Evolutionary conservation across 169 alveolate genomes (phyloP).

Genomic region (Plasmodium ovale): DNA sequence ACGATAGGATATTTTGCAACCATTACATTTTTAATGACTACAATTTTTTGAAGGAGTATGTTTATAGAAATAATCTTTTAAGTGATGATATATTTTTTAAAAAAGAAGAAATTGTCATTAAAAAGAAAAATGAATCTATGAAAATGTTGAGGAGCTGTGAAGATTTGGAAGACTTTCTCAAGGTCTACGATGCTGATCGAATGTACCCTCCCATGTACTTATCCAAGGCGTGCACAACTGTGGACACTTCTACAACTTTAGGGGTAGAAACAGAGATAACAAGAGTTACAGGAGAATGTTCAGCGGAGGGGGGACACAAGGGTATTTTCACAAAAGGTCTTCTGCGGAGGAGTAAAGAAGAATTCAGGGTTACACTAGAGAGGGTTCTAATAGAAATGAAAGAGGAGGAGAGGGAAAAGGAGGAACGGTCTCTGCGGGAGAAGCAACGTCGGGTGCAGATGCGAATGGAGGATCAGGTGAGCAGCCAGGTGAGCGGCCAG

Average conservation of each 20-base stretch:
- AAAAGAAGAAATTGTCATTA: slow-evolving; percentile 3
- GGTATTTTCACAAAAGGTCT: neutral
- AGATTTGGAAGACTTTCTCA: slow-evolving; percentile 36
- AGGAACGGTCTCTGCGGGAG: neutral
- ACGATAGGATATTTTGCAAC: slow-evolving; percentile 23
- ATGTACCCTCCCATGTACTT: slow-evolving; percentile 45
- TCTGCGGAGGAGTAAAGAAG: slow-evolving; percentile 1
- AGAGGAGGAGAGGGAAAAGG: slow-evolving; percentile 14
- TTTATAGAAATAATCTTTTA: slow-evolving; percentile 25
- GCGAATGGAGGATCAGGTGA: neutral
- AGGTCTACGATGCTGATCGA: slow-evolving; percentile 31
- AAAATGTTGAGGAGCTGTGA: slow-evolving; percentile 20
- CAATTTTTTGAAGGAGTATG: slow-evolving; percentile 36
- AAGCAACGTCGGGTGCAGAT: neutral
- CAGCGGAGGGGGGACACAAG: neutral
- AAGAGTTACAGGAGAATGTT: neutral
- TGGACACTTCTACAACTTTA: neutral
- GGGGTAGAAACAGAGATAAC: too few relatives aligned
- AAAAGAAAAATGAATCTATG: slow-evolving; percentile 1
- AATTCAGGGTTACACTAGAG: slow-evolving; percentile 27
- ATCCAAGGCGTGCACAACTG: neutral
- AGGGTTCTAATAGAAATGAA: slow-evolving; percentile 24
- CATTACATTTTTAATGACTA: slow-evolving; percentile 49
- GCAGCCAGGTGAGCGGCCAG: neutral
- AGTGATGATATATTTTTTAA: slow-evolving; percentile 71